Evolutionary conservation across 1,284 basidiomycete species (phyloP).

Genomic region (Entoloma clypeatum): DNA sequence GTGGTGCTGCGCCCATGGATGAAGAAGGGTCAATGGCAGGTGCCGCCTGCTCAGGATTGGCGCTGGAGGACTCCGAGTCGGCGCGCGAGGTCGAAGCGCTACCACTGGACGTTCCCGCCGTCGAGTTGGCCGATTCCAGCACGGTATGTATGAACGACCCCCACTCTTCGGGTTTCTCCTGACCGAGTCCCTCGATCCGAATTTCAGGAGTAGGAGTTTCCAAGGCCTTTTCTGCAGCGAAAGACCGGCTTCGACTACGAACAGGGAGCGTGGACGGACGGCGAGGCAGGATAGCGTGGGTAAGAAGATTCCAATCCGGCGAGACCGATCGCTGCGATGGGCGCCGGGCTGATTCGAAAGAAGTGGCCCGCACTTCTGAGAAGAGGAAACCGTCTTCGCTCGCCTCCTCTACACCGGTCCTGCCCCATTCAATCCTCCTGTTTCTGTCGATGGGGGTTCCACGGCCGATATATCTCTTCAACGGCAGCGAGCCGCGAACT

Average conservation of each 20-base stretch:
- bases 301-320: conserved; percentile 35
- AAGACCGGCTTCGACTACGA: conserved; percentile 12
- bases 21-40: too few relatives aligned
- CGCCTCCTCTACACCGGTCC: conserved; percentile 29
- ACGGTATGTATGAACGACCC: conserved; percentile 40
- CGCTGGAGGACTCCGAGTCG: too few relatives aligned
- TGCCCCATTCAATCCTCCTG: conserved; percentile 41
- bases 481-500: conserved; percentile 38
- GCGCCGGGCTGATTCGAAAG: conserved; percentile 35
- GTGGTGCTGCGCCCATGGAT: too few relatives aligned
- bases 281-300: conserved; percentile 15
- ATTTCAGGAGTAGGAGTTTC: conserved; percentile 25
- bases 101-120: conserved; percentile 10
- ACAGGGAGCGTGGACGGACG: conserved; percentile 21
- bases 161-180: conserved; percentile 37
- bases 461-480: conserved; percentile 41
- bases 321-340: conserved; percentile 33
- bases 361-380: conserved; percentile 34
- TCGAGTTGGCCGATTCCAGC: conserved; percentile 19
- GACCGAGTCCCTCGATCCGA: conserved; percentile 29
- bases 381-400: conserved; percentile 42
- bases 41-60: too few relatives aligned
- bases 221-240: conserved; percentile 1
- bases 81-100: conserved; percentile 18
- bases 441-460: conserved; percentile 45